Conservation (phyloP, 1,284 basidiomycete genomes). For the Quambalaria eucalypti region DNA sequence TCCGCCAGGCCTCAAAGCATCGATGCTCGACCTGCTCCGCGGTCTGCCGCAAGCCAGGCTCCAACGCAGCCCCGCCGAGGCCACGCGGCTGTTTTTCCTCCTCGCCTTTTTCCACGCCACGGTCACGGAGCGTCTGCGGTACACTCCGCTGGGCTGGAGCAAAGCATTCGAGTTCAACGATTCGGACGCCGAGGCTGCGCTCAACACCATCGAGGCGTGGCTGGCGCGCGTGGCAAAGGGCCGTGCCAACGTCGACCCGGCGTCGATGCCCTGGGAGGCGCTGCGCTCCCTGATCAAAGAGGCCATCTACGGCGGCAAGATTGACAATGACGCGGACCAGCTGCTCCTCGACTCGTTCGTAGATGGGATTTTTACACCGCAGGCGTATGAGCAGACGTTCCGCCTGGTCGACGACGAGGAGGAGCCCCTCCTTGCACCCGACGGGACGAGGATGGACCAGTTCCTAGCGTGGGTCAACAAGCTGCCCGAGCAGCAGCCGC, state of each 20-base stretch:
- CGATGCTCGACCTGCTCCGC: slow-evolving; percentile 37
- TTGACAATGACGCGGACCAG: slow-evolving; percentile 41
- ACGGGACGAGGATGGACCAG: slow-evolving; percentile 40
- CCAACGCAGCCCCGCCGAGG: slow-evolving; percentile 36
- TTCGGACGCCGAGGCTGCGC: slow-evolving; percentile 39
- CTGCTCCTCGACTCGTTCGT: slow-evolving; percentile 42
- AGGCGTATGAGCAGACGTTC: slow-evolving; percentile 37
- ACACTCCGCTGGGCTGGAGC: slow-evolving; percentile 43
- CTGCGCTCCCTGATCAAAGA: slow-evolving; percentile 39
- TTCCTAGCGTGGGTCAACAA: slow-evolving; percentile 37
- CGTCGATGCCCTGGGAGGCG: slow-evolving; percentile 40
- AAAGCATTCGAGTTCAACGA: slow-evolving; percentile 45
- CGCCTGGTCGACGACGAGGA: slow-evolving; percentile 30
- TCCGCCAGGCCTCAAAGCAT: slow-evolving; percentile 42
- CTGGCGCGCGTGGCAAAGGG: slow-evolving; percentile 31
- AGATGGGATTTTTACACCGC: slow-evolving; percentile 38
- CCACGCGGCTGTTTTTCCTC: slow-evolving; percentile 36
- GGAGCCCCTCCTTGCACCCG: slow-evolving; percentile 31
- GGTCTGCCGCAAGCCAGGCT: slow-evolving; percentile 23
- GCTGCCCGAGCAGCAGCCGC: slow-evolving; percentile 43
- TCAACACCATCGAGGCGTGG: slow-evolving; percentile 41
- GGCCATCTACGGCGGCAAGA: slow-evolving; percentile 43
- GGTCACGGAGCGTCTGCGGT: slow-evolving; percentile 38
- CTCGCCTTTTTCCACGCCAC: slow-evolving; percentile 44
- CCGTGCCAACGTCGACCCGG: slow-evolving; percentile 35